Base-by-base conservation (phyloP, 2,329 filamentous ascomycete genomes). In the Pseudogymnoascus sp. region DNA sequence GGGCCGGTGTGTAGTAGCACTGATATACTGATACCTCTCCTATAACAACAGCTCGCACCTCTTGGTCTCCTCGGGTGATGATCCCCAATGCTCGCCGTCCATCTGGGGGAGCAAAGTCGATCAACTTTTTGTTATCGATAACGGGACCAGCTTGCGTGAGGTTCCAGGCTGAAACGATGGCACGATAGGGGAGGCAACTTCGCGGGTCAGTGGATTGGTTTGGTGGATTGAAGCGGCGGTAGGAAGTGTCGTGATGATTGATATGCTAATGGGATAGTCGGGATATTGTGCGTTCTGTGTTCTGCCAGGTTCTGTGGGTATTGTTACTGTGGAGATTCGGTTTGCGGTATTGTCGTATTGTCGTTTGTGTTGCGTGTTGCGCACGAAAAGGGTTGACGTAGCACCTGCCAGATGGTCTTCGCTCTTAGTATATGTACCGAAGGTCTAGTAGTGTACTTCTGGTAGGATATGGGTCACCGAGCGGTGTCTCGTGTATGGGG, bases 401-500 rank as follows among this genome's bases (percentile, higher is more conserved):
- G 47, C 47, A 53, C 26, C 47, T 53, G 47, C 47, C 47, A 53
- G 26, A 53, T 53, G 47, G 47, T 17, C 42, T 42, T 19, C n/a
- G 9, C 6, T 3, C 11, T 8, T 47, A 26, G 42, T 50, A 50
- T 50, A 50, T 50, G 42, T 50, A 50, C 42, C 42, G 42, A 50
- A 50, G 42, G 21, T 44, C 11, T 11, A 44, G 40, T 44, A 23
- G 19, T 44, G 28, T 31, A 36, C 35, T 10, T n/a, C 11, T 3
- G n/a, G 9, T 23, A 23, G 1, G 9, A n/a, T 17, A 44, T 17
- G 31, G 26, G 47, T 53, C 47, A 53, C 9, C 9, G n/a, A 53
- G 47, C 26, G 47, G 47, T 53, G 47, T 53, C 47, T 53, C 47
- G 47, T 53, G 44, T 53, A 53, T 53, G 44, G 44, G 44, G 44